phyloP scores from a whole-genome alignment of 2,329 filamentous ascomycete species.

The Talaromyces sp. region DNA sequence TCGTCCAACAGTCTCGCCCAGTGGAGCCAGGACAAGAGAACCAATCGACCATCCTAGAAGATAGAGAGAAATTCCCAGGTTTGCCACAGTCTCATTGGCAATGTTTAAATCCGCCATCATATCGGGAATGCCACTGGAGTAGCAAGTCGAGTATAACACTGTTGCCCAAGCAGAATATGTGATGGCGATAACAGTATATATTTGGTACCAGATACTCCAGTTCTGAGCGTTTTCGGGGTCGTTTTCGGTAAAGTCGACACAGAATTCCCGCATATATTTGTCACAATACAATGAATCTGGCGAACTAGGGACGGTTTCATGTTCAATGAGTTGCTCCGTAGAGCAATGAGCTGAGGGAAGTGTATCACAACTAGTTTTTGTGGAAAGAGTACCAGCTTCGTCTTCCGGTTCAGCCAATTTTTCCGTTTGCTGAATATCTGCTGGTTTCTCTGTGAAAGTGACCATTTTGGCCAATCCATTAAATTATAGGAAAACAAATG shows the following conservation, averaged over 20 bases:
- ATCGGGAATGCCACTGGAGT: conserved; percentile 64
- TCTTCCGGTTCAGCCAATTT: neutral
- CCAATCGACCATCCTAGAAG: conserved; percentile 65
- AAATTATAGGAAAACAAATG: neutral
- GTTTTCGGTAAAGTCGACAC: neutral
- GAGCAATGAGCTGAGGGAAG: neutral
- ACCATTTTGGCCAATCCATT: neutral
- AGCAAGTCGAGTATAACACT: conserved; percentile 66
- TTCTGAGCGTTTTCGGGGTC: neutral
- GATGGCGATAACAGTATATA: neutral
- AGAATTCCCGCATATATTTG: neutral
- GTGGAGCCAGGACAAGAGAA: conserved; percentile 62
- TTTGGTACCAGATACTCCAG: neutral
- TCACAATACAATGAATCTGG: neutral
- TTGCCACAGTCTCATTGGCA: conserved; percentile 51
- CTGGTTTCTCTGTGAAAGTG: neutral
- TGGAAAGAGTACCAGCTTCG: neutral
- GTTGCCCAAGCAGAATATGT: conserved; percentile 5
- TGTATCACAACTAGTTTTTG: neutral
- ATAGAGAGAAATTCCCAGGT: conserved; percentile 69
- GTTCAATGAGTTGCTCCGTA: neutral
- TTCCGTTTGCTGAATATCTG: neutral
- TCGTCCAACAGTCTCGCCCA: conserved; percentile 35
- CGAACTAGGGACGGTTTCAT: neutral
- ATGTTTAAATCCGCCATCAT: conserved; percentile 60